phyloP scores from a whole-genome alignment of 2,329 filamentous ascomycete species.

The Diatrype stigma region DNA sequence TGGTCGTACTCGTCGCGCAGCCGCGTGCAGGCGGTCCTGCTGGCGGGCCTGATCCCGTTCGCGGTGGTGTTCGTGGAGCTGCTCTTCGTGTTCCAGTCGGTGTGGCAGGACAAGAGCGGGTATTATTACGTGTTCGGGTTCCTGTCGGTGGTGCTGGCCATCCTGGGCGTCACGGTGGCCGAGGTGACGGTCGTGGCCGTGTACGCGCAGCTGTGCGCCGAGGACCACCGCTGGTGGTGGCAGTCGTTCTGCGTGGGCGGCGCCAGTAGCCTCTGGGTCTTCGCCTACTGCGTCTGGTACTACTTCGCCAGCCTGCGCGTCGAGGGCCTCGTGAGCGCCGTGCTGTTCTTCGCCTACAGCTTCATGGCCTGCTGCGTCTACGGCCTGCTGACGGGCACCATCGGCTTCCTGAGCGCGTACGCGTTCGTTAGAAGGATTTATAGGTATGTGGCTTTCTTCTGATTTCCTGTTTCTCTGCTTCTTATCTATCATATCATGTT shows the following conservation, averaged over 20 bases:
- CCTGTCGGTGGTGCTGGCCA: conserved; percentile 66
- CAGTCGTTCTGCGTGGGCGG: conserved; percentile 78
- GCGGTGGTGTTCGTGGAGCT: conserved; percentile 86
- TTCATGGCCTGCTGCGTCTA: conserved; percentile 79
- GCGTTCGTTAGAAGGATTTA: conserved; percentile 82
- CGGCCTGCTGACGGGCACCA: conserved; percentile 73
- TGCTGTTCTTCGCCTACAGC: conserved; percentile 84
- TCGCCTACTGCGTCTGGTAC: conserved; percentile 79
- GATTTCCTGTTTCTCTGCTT: background rate
- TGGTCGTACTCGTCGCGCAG: conserved; percentile 83
- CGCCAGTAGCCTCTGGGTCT: conserved; percentile 75
- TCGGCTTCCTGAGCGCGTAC: conserved; percentile 81
- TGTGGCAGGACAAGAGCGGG: conserved; percentile 87
- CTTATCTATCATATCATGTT: background rate
- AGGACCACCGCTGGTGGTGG: conserved; percentile 94
- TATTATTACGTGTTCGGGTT: conserved; percentile 94
- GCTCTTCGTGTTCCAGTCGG: conserved; percentile 78
- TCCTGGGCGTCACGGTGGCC: conserved; percentile 71
- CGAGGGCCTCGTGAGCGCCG: conserved; percentile 69
- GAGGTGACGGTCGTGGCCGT: conserved; percentile 81
- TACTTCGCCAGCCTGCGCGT: conserved; percentile 78
- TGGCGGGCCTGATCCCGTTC: conserved; percentile 78
- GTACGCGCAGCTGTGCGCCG: conserved; percentile 76
- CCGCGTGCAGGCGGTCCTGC: conserved; percentile 57
- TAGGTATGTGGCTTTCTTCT: conserved; percentile 46